Base-by-base conservation (phyloP, 441 rosid species). In the Codiaeum variegatum region DNA sequence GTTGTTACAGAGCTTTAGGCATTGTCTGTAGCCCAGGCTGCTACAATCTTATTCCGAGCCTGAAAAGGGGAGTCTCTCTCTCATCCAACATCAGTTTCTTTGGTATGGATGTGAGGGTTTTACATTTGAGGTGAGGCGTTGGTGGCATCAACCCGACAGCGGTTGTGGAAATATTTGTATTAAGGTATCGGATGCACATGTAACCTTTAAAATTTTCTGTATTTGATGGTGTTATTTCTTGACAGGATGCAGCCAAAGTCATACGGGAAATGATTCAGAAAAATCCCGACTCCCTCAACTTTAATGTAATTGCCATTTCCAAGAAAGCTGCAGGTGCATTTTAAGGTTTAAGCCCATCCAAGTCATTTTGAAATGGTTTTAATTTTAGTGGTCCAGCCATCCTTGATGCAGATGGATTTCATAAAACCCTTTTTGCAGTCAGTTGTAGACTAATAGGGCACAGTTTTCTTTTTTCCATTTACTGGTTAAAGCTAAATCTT, bases 201-300 rank as follows among this genome's bases (percentile, higher is more conserved):
- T 12, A 52, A 29, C n/a, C 44, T 44, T 26, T 60, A 23, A 21
- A 32, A 2, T 54, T 21, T 4, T 36, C 24, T 36, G 6, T 46
- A 3, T 51, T 44, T 59, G n/a, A 26, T 34, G 36, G 44, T 47
- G 24, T 67, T 74, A 42, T 72, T 74, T 60, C 67, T 5, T 42
- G 12, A 72, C 88, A 89, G 96, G 97, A 90, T 73, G 88, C 97
- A 0, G 83, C 88, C 21, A 87, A 84, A 77, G 90, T 91, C 71
- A 89, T 94, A 56, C 73, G 66, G 80, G 81, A 83, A 69, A 90
- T 90, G 85, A 94, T 92, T 66, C 81, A 85, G 87, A 86, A 87
- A 81, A 92, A 89, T 73, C 97, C 95, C 0, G 81, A 75, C 9
- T 90, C 95, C 0, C 88, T 79, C 70, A 90, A 90, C 85, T 94